Conservation (phyloP, 768 basidiomycete species). For the Mycena kentingensis region DNA sequence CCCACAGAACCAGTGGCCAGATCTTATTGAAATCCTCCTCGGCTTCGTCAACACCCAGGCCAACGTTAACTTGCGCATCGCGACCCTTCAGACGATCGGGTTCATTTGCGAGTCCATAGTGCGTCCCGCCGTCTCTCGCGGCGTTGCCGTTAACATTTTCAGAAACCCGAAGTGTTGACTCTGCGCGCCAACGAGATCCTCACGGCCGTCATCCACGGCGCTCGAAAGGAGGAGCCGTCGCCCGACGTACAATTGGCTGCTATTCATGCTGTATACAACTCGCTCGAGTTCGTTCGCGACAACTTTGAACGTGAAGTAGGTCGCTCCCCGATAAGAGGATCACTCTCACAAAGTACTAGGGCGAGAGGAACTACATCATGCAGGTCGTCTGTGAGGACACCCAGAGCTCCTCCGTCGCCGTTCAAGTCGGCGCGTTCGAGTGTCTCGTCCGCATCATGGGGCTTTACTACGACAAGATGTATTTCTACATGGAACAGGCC, state of each 20-base stretch:
- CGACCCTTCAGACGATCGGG: slow-evolving; percentile 93
- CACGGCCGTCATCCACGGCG: slow-evolving; percentile 97
- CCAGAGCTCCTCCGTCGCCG: slow-evolving; percentile 73
- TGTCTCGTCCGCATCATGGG: slow-evolving; percentile 96
- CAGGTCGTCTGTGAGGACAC: slow-evolving; percentile 99
- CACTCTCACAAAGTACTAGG: slow-evolving; percentile 48
- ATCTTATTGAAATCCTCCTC: slow-evolving; percentile 85
- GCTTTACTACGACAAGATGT: slow-evolving; percentile 99
- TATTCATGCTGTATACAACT: slow-evolving; percentile 90
- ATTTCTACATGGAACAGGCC: slow-evolving; percentile 98
- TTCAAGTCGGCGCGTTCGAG: slow-evolving; percentile 96
- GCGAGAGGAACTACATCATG: slow-evolving; percentile 99
- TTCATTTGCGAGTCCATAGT: slow-evolving; percentile 97
- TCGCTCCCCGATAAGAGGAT: slow-evolving; percentile 21
- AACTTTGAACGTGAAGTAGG: slow-evolving; percentile 97
- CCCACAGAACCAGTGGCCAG: slow-evolving; percentile 83
- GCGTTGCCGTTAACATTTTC: slow-evolving; percentile 16
- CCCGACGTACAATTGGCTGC: slow-evolving; percentile 91
- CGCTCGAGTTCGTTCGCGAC: slow-evolving; percentile 94
- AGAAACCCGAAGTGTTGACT: slow-evolving; percentile 93
- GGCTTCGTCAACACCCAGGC: slow-evolving; percentile 79
- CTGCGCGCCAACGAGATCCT: slow-evolving; percentile 94
- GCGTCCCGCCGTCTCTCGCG: slow-evolving; percentile 38
- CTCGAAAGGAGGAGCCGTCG: slow-evolving; percentile 92
- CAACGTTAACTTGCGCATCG: slow-evolving; percentile 76